phyloP scores from a whole-genome alignment of 2,329 filamentous ascomycete genomes.

The Diplocarpon rosae region DNA sequence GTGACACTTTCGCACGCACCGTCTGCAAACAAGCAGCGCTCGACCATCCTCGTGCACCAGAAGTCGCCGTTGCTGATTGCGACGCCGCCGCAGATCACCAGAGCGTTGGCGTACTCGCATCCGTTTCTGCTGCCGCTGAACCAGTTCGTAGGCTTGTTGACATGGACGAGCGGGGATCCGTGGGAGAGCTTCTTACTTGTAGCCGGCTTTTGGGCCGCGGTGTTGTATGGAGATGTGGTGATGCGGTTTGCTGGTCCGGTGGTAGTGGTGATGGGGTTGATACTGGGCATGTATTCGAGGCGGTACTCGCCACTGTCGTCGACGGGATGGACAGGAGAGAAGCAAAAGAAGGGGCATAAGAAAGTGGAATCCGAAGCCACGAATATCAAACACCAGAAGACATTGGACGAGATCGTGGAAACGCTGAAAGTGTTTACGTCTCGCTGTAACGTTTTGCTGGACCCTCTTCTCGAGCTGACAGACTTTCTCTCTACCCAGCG shows the following conservation, averaged over 20 bases:
- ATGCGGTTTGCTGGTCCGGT: slow-evolving; percentile 74
- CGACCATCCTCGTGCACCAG: slow-evolving; percentile 90
- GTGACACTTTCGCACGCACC: slow-evolving; percentile 56
- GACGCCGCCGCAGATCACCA: slow-evolving; percentile 88
- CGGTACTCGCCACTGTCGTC: slow-evolving; percentile 85
- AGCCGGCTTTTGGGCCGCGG: slow-evolving; percentile 71
- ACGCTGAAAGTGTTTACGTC: slow-evolving; percentile 83
- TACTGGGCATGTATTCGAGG: slow-evolving; percentile 84
- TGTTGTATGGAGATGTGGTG: slow-evolving; percentile 78
- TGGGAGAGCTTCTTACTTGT: slow-evolving; percentile 96
- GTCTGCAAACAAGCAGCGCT: slow-evolving; percentile 62
- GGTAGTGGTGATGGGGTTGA: slow-evolving; percentile 66
- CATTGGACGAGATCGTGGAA: slow-evolving; percentile 92
- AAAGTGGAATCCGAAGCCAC: slow-evolving; percentile 41
- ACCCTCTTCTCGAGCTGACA: slow-evolving; percentile 78
- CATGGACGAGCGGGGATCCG: slow-evolving; percentile 86
- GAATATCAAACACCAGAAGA: slow-evolving; percentile 76
- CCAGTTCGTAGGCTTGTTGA: slow-evolving; percentile 71
- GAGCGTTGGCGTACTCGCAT: slow-evolving; percentile 89
- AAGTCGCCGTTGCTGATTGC: slow-evolving; percentile 89
- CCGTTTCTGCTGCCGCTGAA: slow-evolving; percentile 87
- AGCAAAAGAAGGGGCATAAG: slow-evolving; percentile 41
- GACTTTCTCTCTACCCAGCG: slow-evolving; percentile 88
- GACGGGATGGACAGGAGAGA: slow-evolving; percentile 60
- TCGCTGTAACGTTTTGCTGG: slow-evolving; percentile 82